Base-by-base conservation (phyloP, 805 yeast species). In the Lipomyces kockii region DNA sequence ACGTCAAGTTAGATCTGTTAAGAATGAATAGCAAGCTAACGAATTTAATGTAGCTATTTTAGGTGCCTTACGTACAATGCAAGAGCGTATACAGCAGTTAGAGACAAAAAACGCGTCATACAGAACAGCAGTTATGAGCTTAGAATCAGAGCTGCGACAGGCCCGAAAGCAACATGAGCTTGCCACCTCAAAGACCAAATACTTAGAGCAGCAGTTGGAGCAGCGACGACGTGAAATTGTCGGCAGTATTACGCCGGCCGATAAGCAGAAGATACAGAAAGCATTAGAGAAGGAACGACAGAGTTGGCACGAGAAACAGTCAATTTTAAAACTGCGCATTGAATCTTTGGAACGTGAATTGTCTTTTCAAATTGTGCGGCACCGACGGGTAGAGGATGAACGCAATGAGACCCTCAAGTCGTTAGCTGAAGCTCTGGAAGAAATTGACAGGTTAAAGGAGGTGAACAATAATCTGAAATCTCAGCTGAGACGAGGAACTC, bases 271-370 rank as follows among this genome's bases (percentile, higher is more conserved):
- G 43, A 58, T 67, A 3, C 68, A 62, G 52, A 25, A 17, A 8
- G 66, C 66, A 12, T 58, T 69, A 25, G 67, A 69, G 43, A 63
- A 61, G 53, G 71, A 68, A 34, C 51, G 71, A 11, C 54, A 60
- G 35, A 64, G 62, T 34, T 66, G 67, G 72, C 39, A 39, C 29
- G 66, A 63, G 55, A 63, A 59, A 22, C 66, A 67, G 53, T 27
- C 35, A n/a, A 55, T 29, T 17, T 51, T 69, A 20, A 67, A 49
- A 17, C 8, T 14, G n/a, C 64, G 54, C 25, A 52, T 67, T 0
- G 71, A 66, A 20, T 25, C 55, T 9, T 56, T 69, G 6, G 62
- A 69, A 59, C 54, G 59, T 2, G 65, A 68, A 8, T 39, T 64
- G 25, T 29, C 60, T 7, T 20, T 61, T 27, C 68, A 69, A 46